A percentile compares a stretch with the other conserved stretches of the same genome.
Evolutionary conservation across 306 rosid genomes (phyloP).

Genomic region (Trifolium subterraneum): DNA sequence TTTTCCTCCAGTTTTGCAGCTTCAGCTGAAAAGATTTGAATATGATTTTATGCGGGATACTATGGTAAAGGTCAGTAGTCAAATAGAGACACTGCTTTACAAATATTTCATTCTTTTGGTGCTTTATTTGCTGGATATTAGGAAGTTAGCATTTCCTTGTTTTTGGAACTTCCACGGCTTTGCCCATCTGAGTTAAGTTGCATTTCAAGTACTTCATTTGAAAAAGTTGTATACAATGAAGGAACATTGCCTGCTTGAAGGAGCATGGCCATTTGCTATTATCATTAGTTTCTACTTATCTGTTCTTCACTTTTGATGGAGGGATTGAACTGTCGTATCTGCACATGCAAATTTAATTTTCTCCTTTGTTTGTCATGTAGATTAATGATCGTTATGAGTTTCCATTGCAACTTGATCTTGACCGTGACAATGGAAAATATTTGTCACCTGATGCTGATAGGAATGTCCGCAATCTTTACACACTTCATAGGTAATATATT

Average conservation of each 20-base stretch:
- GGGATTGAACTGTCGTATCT: conserved; percentile 17
- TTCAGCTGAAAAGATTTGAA: conserved; percentile 96
- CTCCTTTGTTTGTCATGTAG: conserved; percentile 44
- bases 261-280: conserved; percentile 34
- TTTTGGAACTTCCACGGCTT: conserved; percentile 1
- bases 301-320: conserved; percentile 26
- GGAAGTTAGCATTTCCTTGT: conserved; percentile 5
- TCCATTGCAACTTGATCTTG: conserved; percentile 97
- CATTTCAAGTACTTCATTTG: conserved; percentile 3
- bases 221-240: background rate
- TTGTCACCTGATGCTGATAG: conserved; percentile 96
- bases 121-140: conserved; percentile 21
- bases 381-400: conserved; percentile 98
- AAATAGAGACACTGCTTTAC: conserved; percentile 18
- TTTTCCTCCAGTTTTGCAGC: conserved; percentile 98
- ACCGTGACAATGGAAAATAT: conserved; percentile 87
- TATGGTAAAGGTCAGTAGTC: conserved; percentile 89
- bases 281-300: background rate
- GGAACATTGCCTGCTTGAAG: conserved; percentile 27
- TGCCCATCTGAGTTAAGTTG: conserved; percentile 29
- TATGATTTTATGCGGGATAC: conserved; percentile 97
- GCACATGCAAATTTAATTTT: conserved; percentile 8
- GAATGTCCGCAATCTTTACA: conserved; percentile 89
- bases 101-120: conserved; percentile 23
- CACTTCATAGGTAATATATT: conserved; percentile 83